Evolutionary conservation across 257 asterid genomes (phyloP).

Genomic region (Solanum medicagineum): DNA sequence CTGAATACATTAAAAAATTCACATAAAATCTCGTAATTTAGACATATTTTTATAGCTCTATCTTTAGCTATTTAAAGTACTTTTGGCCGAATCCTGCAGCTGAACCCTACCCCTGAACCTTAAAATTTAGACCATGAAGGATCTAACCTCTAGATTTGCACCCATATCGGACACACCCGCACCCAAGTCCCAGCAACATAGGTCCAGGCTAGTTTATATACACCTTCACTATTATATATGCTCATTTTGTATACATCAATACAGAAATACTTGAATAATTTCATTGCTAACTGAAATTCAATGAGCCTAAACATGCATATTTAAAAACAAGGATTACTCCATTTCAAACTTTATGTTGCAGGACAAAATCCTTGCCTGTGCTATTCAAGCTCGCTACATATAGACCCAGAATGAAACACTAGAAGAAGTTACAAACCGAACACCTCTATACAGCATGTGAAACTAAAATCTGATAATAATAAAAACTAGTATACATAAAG

Average conservation of each 20-base stretch:
- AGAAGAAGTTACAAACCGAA: not conserved
- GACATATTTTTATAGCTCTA: too few species aligned
- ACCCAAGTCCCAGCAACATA: too few species aligned
- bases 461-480: not conserved
- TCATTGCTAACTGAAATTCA: not conserved
- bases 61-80: too few species aligned
- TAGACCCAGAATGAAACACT: not conserved
- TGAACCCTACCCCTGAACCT: too few species aligned
- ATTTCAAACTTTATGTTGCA: not conserved
- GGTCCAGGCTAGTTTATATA: not conserved
- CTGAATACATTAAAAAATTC: too few species aligned
- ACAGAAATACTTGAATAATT: not conserved
- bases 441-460: not conserved
- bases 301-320: not conserved
- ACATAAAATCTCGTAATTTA: too few species aligned
- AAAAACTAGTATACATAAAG: not conserved
- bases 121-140: too few species aligned
- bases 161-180: too few species aligned
- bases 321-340: not conserved
- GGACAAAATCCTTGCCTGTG: not conserved
- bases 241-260: not conserved
- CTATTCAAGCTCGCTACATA: not conserved
- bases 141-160: too few species aligned
- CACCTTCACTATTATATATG: not conserved
- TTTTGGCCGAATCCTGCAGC: too few species aligned